phyloP scores from a whole-genome alignment of 176 grass and related monocot species.

The Lolium perenne region DNA sequence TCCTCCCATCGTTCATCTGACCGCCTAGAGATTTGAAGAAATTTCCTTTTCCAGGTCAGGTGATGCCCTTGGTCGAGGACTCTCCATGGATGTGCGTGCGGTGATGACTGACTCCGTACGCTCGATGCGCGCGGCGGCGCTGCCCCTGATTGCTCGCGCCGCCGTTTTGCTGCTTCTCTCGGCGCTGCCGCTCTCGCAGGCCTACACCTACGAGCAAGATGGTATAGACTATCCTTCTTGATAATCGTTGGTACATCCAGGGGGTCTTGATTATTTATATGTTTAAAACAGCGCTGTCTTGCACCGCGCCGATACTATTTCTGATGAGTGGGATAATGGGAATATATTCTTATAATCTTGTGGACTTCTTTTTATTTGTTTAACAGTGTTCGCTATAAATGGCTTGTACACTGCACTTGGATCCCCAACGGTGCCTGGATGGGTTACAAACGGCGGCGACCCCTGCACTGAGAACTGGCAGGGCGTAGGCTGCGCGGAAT shows the following conservation, averaged over 20 bases:
- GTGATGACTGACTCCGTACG: constrained; percentile 3
- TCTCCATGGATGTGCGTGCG: constrained; percentile 26
- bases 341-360: not conserved
- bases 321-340: not conserved
- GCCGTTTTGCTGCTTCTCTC: constrained; percentile 50
- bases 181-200: constrained; percentile 42
- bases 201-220: constrained; percentile 67
- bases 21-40: not conserved
- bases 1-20: constrained; percentile 14
- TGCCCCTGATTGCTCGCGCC: constrained; percentile 25
- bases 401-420: constrained; percentile 72
- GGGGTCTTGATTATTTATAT: constrained; percentile 14
- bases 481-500: constrained; percentile 70
- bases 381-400: constrained; percentile 90
- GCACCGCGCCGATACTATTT: not conserved
- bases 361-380: not conserved
- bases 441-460: constrained; percentile 78
- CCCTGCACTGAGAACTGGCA: constrained; percentile 87
- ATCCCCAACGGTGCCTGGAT: constrained; percentile 77
- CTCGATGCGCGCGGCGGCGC: not conserved
- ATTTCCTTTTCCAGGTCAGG: constrained; percentile 4
- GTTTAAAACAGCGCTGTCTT: not conserved
- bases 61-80: constrained; percentile 34
- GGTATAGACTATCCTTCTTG: constrained; percentile 40
- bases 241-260: not conserved